A percentile compares a stretch with the other conserved stretches of the same genome.
Evolutionary conservation across 441 rosid genomes (phyloP).

Genomic region (Hura crepitans): DNA sequence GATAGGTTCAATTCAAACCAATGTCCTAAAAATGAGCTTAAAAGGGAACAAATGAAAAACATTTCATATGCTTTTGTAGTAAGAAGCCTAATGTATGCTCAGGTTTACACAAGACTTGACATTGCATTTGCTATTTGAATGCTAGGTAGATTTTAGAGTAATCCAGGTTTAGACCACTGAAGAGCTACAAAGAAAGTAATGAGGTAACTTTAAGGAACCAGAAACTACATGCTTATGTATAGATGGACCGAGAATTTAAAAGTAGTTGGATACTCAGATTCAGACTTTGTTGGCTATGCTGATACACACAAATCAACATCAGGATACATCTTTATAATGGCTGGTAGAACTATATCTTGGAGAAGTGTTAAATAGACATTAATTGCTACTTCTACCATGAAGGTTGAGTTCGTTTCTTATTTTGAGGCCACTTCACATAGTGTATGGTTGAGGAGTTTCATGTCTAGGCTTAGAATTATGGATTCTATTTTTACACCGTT

Average conservation of each 20-base stretch:
- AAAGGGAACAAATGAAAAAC: no score
- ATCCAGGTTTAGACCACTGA: neutral
- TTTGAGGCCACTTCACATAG: no score
- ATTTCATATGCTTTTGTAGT: no score
- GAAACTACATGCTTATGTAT: neutral
- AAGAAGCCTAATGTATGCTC: no score
- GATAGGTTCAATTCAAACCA: no score
- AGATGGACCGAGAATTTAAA: neutral
- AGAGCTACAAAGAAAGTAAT: neutral
- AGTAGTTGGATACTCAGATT: neutral
- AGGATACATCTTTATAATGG: neutral
- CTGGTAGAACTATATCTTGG: neutral
- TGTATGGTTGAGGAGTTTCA: no score
- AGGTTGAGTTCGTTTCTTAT: neutral
- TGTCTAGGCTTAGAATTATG: no score
- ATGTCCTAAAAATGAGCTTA: no score
- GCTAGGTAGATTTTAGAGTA: neutral
- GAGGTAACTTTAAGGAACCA: constrained; percentile 1
- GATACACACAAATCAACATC: neutral
- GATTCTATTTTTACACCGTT: no score
- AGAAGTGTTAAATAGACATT: neutral
- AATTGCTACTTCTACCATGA: neutral
- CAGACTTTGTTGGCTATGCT: neutral
- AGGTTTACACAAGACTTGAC: no score
- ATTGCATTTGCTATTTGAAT: neutral